Base-by-base conservation (phyloP, 2,329 filamentous ascomycete genomes). In the Epichloe amarillans region DNA sequence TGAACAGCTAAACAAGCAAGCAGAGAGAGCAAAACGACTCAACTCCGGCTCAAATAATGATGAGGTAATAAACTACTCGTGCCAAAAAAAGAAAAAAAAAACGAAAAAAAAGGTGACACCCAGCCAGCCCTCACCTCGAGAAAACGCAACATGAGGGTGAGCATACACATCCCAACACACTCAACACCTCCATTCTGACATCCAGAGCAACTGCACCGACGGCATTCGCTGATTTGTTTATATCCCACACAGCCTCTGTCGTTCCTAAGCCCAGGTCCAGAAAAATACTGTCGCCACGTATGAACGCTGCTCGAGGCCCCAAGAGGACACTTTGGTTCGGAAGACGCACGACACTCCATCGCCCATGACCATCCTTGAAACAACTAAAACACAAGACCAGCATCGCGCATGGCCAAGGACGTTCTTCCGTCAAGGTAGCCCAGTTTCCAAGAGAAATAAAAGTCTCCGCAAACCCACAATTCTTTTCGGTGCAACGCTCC, bases 1-100 rank as follows among this genome's bases (percentile, higher is more conserved):
- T 65, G 60, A 63, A 51, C 52, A 51, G 46, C 49, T 36, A 53
- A 47, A 39, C 11, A 53, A 40, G 36, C 56, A 61, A 54, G 59
- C 54, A 58, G 45, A 37, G 53, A 49, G 43, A 45, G 8, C 10
- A 56, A 44, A 47, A 49, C 47, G 54, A 40, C 37, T 40, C 46
- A 33, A 44, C 36, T 45, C 46, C 52, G n/a, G 41, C 37, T 15
- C 42, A 43, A 44, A 52, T 49, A 47, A 47, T 15, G 43, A 51
- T 51, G 45, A 48, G 3, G 37, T 46, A 41, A 33, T 50, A 51
- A 43, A 36, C 38, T 53, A 43, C 30, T 53, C 41, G 37, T 49
- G 52, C n/a, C 46, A 49, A 50, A 38, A 15, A 38, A 23, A 21
- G n/a, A 45, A 21, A 3, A 6, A 17, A n/a, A 15, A 44, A n/a